Evolutionary conservation across 805 yeast species (phyloP), one percentile per base, ranked within the genome.

Genomic region (Saturnispora bothae): DNA sequence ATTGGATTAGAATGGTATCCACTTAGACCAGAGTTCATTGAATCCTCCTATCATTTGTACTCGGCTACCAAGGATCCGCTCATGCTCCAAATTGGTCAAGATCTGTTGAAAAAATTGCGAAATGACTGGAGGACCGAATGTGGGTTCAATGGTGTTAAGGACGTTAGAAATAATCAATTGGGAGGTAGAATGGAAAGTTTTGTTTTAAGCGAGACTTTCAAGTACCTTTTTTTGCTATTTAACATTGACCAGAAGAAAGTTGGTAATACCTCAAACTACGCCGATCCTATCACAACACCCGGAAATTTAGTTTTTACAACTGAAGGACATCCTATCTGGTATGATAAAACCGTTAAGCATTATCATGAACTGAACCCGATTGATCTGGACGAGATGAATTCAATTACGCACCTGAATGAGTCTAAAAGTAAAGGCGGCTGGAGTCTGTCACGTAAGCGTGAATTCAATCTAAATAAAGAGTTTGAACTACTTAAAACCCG

Each of bases 181-280:
- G 88, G 83, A 47, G 78, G 86, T 56, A 64, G 95, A 38, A 86
- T 86, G 95, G 97, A 88, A 52, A 75, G 92, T 5, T 88, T 88
- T 64, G 94, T 84, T 5, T 53, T 88, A 43, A 77, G 94, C 42
- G 97, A 88, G 54, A 83, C 94, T 1, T 64, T 84, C 41, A 88
- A 88, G 59, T 88, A 88, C 52, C 60, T 88, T 12, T 88, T 78
- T 51, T 57, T 88, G 21, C 59, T 86, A 31, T 88, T 88, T n/a
- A 6, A 22, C 6, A 10, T n/a, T n/a, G n/a, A n/a, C n/a, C n/a
- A n/a, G n/a, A n/a, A n/a, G n/a, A n/a, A n/a, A n/a, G n/a, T n/a
- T n/a, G n/a, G n/a, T n/a, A n/a, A n/a, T n/a, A n/a, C n/a, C n/a
- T n/a, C n/a, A n/a, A 22, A 10, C 10, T 22, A 22, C 25, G 25